Evolutionary conservation across 352 stramenopile species (phyloP), one percentile per base, ranked within the genome.

Genomic region (Pythium brachiatum): DNA sequence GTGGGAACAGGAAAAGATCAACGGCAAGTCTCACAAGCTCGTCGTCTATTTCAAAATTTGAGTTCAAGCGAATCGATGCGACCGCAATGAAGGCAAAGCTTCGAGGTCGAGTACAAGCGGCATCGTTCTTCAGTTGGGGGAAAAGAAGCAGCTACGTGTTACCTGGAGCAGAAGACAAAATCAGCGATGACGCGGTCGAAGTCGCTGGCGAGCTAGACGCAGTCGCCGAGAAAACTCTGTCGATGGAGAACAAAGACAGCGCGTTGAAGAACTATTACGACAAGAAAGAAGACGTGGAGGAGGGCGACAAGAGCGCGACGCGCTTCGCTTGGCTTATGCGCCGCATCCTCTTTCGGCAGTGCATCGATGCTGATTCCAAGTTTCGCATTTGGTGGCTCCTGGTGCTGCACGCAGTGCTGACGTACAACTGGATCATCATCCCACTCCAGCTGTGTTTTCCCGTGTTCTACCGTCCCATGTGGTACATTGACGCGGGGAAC

Each of bases 381-480:
- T 57, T 59, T 4, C 66, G 78, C 8, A 53, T 78, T 18, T 76
- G 66, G 62, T 89, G 79, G 79, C 56, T 89, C 0, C 13, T 84
- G 2, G 32, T 81, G 0, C 59, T 81, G 7, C 56, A 78, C 55
- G 53, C 62, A 11, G 70, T 62, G 8, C 61, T 83, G 26, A 66
- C 65, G 16, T 73, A 83, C 47, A 72, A 79, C 36, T 91, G 79
- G 79, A 41, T 79, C 15, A 57, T 80, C 32, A 66, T 89, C 23
- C 78, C 79, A 0, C 60, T 85, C 34, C 78, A 83, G 43, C 61
- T 88, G 2, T 72, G 74, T 2, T 91, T 91, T 31, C 75, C 74
- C 0, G 54, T 85, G 4, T 75, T 73, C 60, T 58, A 76, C 36
- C 55, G 55, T 1, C 65, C 72, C 0, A 69, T 68, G 5, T 78